Conservation (phyloP, 2,329 filamentous ascomycete genomes). For the Hypomyces perniciosus region DNA sequence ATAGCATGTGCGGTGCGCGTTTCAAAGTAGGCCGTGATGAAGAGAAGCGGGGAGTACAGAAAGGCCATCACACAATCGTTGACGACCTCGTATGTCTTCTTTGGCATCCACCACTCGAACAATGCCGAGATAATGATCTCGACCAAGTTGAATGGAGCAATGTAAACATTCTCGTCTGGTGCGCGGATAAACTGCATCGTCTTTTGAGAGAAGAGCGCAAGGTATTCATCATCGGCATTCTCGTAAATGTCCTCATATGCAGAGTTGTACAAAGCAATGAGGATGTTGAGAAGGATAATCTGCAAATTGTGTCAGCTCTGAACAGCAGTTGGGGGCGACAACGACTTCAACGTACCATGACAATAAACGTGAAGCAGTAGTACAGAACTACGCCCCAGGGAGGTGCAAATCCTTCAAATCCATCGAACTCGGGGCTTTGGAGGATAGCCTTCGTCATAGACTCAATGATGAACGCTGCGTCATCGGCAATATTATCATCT, state of each 20-base stretch:
- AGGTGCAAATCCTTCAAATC: constrained; percentile 84
- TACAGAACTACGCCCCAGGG: constrained; percentile 94
- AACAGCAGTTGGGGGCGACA: neutral
- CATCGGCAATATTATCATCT: constrained; percentile 62
- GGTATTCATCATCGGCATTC: constrained; percentile 90
- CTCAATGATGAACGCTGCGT: constrained; percentile 68
- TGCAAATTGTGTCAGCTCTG: constrained; percentile 16
- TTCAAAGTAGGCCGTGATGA: constrained; percentile 71
- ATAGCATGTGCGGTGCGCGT: constrained; percentile 60
- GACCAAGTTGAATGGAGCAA: constrained; percentile 89
- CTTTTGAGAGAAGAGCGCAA: constrained; percentile 87
- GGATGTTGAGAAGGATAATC: constrained; percentile 81
- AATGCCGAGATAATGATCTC: constrained; percentile 75
- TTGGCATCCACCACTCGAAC: constrained; percentile 94
- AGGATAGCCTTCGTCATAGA: constrained; percentile 87
- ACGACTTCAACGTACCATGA: constrained; percentile 61
- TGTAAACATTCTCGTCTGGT: constrained; percentile 97
- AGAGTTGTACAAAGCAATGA: constrained; percentile 95
- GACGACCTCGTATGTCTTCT: constrained; percentile 64
- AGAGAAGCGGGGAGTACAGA: constrained; percentile 76
- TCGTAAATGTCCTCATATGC: constrained; percentile 93
- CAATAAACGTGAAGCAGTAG: constrained; percentile 95
- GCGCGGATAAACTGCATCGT: constrained; percentile 96
- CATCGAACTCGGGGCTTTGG: constrained; percentile 82
- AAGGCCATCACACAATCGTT: constrained; percentile 86